These are phyloP conservation scores for Glycine latifolia DNA, from an alignment of 306 rosid genomes.

Conservation along the genomic window DNA sequence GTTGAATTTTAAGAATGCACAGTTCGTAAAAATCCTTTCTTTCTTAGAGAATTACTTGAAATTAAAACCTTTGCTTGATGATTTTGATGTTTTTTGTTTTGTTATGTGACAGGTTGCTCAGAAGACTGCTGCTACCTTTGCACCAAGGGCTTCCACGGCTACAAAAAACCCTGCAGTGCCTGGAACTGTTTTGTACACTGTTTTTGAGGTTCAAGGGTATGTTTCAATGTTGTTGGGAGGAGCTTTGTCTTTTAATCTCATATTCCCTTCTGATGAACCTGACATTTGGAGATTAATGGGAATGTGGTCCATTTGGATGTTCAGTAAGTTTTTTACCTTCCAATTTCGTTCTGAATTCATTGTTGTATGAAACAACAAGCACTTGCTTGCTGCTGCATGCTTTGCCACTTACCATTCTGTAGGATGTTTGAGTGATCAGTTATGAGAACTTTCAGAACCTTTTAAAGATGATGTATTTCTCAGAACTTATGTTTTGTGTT, in stretches of 20 bases:
- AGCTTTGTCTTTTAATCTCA: constrained; percentile 84
- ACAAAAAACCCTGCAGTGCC: constrained; percentile 93
- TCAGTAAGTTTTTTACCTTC: constrained; percentile 68
- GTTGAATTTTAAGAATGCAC: background rate
- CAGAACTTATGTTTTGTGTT: constrained; percentile 12
- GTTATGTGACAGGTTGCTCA: constrained; percentile 74
- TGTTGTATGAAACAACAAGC: constrained; percentile 3
- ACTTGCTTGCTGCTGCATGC: constrained; percentile 28
- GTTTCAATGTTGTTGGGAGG: constrained; percentile 90
- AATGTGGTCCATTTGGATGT: constrained; percentile 99
- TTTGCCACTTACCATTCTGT: background rate
- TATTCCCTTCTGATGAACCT: constrained; percentile 93
- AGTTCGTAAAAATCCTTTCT: background rate
- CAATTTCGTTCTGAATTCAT: constrained; percentile 13
- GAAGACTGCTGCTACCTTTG: constrained; percentile 97
- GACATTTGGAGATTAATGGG: constrained; percentile 98
- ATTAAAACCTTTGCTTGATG: constrained; percentile 6
- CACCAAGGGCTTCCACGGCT: constrained; percentile 96
- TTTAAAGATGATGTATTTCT: constrained; percentile 5
- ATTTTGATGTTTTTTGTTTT: constrained; percentile 30
- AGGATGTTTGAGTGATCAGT: background rate
- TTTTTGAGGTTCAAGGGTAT: constrained; percentile 97
- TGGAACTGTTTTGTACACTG: constrained; percentile 76
- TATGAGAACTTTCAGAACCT: background rate
- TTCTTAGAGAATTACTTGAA: background rate